Evolutionary conservation across 2,329 filamentous ascomycete genomes (phyloP).

Genomic region (Neofusicoccum ribis): DNA sequence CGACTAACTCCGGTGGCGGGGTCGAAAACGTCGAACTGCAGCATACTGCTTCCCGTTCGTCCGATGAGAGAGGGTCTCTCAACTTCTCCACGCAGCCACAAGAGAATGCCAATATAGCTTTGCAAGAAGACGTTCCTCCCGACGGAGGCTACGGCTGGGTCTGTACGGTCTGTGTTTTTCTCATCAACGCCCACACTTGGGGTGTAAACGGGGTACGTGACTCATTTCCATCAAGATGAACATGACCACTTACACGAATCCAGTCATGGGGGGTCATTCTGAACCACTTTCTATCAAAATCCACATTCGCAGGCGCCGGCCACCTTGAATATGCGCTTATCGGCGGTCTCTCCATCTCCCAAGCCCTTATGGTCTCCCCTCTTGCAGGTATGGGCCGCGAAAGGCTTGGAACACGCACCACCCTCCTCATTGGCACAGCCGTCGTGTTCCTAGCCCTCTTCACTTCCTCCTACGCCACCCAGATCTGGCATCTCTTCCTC

Average conservation of each 20-base stretch:
- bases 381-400: slow-evolving; percentile 24
- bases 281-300: background rate
- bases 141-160: slow-evolving; percentile 43
- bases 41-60: background rate
- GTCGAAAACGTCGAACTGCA: background rate
- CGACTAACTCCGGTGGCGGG: background rate
- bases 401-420: slow-evolving; percentile 23
- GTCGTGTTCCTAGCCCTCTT: slow-evolving; percentile 34
- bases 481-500: slow-evolving; percentile 40
- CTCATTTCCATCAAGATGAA: background rate
- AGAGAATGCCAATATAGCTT: background rate
- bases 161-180: slow-evolving; percentile 27
- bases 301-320: slow-evolving; percentile 22
- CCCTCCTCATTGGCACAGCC: slow-evolving; percentile 31
- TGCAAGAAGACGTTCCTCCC: slow-evolving; percentile 11
- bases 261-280: slow-evolving; percentile 13
- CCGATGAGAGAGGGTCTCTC: background rate
- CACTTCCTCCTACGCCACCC: slow-evolving; percentile 32
- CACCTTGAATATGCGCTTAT: slow-evolving; percentile 38
- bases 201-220: slow-evolving; percentile 27
- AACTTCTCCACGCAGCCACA: background rate
- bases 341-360: slow-evolving; percentile 33
- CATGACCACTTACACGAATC: background rate
- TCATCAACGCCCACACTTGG: slow-evolving; percentile 36
- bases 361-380: slow-evolving; percentile 30